phyloP scores from a whole-genome alignment of 139 green algal species.

The Spirogloea muscicola region DNA sequence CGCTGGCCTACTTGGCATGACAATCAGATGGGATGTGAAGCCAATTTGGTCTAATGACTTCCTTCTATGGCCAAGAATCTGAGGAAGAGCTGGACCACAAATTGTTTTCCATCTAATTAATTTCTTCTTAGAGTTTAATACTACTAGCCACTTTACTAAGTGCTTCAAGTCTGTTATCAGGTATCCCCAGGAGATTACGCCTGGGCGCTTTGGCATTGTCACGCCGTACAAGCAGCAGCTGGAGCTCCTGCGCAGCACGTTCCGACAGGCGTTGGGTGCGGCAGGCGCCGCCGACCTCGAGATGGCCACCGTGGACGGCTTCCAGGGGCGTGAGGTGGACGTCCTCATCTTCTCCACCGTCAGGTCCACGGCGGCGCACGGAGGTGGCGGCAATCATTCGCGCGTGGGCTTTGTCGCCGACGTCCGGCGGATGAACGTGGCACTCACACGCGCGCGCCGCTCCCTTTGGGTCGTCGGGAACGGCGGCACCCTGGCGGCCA shows the following conservation, averaged over 20 bases:
- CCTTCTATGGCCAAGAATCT: too few relatives aligned
- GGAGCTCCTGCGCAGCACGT: constrained; percentile 58
- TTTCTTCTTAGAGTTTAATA: too few relatives aligned
- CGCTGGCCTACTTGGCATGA: too few relatives aligned
- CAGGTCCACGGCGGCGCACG: not conserved
- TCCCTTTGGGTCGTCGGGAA: constrained; percentile 42
- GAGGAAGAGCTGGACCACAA: too few relatives aligned
- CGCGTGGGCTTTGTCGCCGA: constrained; percentile 51
- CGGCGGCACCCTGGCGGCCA: constrained; percentile 7
- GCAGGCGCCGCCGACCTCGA: constrained; percentile 45
- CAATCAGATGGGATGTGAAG: too few relatives aligned
- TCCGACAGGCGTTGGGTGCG: constrained; percentile 33
- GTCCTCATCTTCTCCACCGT: constrained; percentile 89
- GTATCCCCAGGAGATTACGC: constrained; percentile 13
- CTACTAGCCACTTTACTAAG: too few relatives aligned
- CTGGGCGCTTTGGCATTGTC: constrained; percentile 71
- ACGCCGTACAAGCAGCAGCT: constrained; percentile 82
- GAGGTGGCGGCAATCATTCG: not conserved
- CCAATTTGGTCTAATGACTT: too few relatives aligned
- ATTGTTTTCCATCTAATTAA: too few relatives aligned
- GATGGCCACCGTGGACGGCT: constrained; percentile 88
- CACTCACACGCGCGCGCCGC: constrained; percentile 29
- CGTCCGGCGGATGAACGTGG: constrained; percentile 50
- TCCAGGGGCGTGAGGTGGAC: constrained; percentile 71
- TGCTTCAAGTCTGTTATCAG: too few relatives aligned